Evolutionary conservation across 305 asterid genomes (phyloP).

Genomic region (Solanum hybrid): DNA sequence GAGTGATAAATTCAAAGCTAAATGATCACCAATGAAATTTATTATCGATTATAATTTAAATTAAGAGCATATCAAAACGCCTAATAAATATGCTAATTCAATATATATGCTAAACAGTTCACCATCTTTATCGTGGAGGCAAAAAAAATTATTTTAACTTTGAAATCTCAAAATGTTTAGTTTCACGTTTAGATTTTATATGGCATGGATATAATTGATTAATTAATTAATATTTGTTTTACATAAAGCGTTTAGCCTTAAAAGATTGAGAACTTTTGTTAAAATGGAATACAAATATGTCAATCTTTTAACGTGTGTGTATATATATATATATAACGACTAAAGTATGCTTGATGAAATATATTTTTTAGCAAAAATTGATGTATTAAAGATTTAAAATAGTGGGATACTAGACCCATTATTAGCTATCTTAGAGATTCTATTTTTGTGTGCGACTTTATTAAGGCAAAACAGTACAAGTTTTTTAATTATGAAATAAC

Average conservation of each 20-base stretch:
- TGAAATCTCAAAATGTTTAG: background rate
- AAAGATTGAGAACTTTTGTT: background rate
- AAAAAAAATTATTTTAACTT: background rate
- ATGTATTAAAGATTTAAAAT: too few species aligned
- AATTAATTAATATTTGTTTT: background rate
- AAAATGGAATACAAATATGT: background rate
- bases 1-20: background rate
- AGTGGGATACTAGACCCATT: background rate
- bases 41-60: background rate
- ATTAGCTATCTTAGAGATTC: background rate
- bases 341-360: background rate
- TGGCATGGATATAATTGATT: background rate
- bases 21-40: too few species aligned
- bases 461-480: background rate
- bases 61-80: background rate
- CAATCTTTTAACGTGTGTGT: background rate
- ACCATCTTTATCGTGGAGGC: background rate
- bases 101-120: background rate
- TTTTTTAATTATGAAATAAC: too few species aligned
- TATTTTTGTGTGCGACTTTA: background rate
- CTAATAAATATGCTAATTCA: background rate
- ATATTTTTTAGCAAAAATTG: background rate
- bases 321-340: background rate
- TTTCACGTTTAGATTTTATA: background rate
- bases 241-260: background rate